Evolutionary conservation across 805 yeast genomes (phyloP).

Genomic region (Tanozyma kutaoensis): DNA sequence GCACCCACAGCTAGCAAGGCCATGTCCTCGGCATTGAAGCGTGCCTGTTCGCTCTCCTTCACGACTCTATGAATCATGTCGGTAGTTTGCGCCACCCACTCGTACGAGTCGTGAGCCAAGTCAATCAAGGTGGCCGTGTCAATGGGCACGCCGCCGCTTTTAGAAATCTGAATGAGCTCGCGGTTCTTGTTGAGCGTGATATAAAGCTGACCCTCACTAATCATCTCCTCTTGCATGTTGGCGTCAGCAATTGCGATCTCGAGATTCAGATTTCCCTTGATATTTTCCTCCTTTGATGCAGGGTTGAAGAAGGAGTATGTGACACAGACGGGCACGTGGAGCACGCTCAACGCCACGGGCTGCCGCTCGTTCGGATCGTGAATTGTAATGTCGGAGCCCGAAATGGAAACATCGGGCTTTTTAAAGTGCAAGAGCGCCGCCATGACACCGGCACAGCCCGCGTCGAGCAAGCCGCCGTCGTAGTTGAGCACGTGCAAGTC

Average conservation of each 20-base stretch:
- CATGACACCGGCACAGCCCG: conserved; percentile 82
- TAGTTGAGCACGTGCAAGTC: conserved; percentile 80
- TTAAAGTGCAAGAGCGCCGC: conserved; percentile 72
- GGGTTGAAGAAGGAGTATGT: conserved; percentile 82
- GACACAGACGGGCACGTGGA: conserved; percentile 84
- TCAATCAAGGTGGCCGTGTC: conserved; percentile 58
- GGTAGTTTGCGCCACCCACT: too few relatives aligned
- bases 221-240: conserved; percentile 57
- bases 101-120: conserved; percentile 34
- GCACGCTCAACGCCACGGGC: conserved; percentile 72
- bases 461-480: conserved; percentile 90
- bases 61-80: too few relatives aligned
- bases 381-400: conserved; percentile 49
- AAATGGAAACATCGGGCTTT: conserved; percentile 71
- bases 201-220: conserved; percentile 69
- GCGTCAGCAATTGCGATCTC: conserved; percentile 69
- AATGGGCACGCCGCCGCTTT: conserved; percentile 82
- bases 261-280: conserved; percentile 48
- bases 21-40: too few relatives aligned
- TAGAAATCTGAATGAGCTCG: conserved; percentile 80
- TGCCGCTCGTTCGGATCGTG: conserved; percentile 69
- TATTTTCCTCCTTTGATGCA: conserved; percentile 46
- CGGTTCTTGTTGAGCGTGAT: conserved; percentile 82
- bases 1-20: too few relatives aligned
- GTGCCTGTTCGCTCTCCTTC: too few relatives aligned